Conservation (phyloP, 805 yeast genomes). For the Blastobotrys robertii region DNA sequence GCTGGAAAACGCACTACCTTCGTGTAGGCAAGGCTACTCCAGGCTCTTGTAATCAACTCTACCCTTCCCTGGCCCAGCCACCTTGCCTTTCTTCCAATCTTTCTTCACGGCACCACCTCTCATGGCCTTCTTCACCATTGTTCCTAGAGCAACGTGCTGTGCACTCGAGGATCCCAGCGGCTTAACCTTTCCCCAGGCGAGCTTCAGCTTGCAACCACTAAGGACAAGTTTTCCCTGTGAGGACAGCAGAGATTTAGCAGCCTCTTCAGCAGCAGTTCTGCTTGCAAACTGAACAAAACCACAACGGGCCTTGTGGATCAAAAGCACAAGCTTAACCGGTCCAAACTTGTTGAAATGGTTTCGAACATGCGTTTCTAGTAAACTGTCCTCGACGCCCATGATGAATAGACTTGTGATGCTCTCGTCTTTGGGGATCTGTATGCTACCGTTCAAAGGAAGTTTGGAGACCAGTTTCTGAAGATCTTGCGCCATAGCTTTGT, state of each 20-base stretch:
- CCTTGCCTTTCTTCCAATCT: too few relatives aligned
- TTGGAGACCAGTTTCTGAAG: constrained; percentile 43
- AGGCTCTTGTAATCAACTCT: too few relatives aligned
- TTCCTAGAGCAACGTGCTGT: constrained; percentile 17
- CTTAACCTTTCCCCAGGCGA: constrained; percentile 25
- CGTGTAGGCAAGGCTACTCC: too few relatives aligned
- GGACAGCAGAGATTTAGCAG: constrained; percentile 10
- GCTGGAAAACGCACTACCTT: too few relatives aligned
- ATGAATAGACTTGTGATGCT: constrained; percentile 53
- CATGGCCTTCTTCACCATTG: constrained; percentile 15
- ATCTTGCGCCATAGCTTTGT: constrained; percentile 29
- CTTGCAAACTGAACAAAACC: constrained; percentile 52
- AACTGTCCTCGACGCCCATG: constrained; percentile 59
- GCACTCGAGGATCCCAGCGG: constrained; percentile 17
- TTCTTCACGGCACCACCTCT: not conserved
- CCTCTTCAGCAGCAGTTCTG: constrained; percentile 43
- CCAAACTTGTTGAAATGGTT: constrained; percentile 42
- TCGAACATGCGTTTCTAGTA: constrained; percentile 54
- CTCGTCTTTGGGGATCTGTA: constrained; percentile 35
- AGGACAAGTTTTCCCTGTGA: constrained; percentile 19
- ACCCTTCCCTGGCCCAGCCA: too few relatives aligned
- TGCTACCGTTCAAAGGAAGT: constrained; percentile 61
- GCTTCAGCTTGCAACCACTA: constrained; percentile 21
- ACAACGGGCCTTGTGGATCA: constrained; percentile 50
- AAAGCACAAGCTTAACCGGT: constrained; percentile 36